Percentiles rank a stretch among this genome's conserved stretches.
Evolutionary conservation across 495 filamentous ascomycete genomes (phyloP).

Genomic region (Penicillium waksmanii): DNA sequence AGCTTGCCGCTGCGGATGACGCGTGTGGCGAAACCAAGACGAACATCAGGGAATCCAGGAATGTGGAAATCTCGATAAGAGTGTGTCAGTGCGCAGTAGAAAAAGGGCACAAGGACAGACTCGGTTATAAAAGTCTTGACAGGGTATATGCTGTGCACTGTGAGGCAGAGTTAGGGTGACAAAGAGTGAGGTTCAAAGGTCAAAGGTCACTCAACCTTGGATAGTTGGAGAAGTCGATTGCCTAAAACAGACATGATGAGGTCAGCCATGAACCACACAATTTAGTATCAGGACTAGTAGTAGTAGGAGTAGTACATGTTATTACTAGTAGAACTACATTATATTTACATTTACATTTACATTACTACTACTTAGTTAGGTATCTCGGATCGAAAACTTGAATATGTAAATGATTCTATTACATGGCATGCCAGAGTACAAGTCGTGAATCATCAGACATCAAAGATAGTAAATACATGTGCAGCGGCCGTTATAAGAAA

Average conservation of each 20-base stretch:
- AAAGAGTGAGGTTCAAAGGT: background rate
- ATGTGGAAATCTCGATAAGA: background rate
- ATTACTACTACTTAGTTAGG: no score
- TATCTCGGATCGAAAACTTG: no score
- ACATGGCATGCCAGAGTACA: conserved; percentile 34
- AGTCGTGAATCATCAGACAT: conserved; percentile 36
- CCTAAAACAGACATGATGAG: background rate
- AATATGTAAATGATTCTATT: conserved; percentile 26
- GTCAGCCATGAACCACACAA: background rate
- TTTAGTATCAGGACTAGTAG: no score
- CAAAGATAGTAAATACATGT: conserved; percentile 35
- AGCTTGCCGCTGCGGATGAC: conserved; percentile 25
- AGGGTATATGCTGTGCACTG: no score
- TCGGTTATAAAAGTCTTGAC: background rate
- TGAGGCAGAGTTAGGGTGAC: background rate
- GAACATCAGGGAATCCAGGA: conserved; percentile 18
- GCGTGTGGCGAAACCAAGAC: conserved; percentile 30
- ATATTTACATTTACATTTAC: no score
- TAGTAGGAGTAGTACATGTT: no score
- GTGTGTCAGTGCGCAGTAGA: background rate
- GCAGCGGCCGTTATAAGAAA: conserved; percentile 24
- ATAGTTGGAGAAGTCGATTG: background rate
- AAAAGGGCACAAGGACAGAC: background rate
- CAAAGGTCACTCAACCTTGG: background rate
- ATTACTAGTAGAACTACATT: no score